Evolutionary conservation across 2,329 filamentous ascomycete species (phyloP), one percentile per base, ranked within the genome.

Genomic region (Sporothrix inflata): DNA sequence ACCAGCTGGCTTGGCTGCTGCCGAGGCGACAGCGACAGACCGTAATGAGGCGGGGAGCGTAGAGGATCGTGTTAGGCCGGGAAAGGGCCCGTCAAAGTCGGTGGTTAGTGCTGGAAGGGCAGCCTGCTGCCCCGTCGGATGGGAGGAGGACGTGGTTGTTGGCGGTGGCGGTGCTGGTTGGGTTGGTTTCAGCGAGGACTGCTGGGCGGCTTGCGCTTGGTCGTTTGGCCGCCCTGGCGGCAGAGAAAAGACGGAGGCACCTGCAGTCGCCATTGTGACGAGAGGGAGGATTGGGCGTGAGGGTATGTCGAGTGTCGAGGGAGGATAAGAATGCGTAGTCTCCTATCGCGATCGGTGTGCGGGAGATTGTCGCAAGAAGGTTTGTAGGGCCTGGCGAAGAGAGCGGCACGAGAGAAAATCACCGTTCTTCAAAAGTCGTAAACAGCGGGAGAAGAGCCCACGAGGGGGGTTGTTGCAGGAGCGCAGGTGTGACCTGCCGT

Each of bases 11-110:
- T 34, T 61, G 24, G 47, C 5, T 9, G 51, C 38, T 1, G 68
- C 38, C 12, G 63, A 16, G 11, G 63, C 2, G 19, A 42, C n/a
- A 2, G 63, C 19, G 7, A 49, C 60, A 3, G 73, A 63, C 14
- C 70, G 75, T 70, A 79, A 75, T 49, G 80, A 78, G 57, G 77
- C 74, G 14, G 83, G 84, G 5, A 81, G 77, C 40, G 83, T 84
- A 38, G 82, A 79, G 19, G 84, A 80, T 73, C 83, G 83, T 67
- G 80, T 78, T 51, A 84, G 76, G 38, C 77, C 76, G 30, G 79
- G 77, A n/a, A 73, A 71, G 3, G 76, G 76, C 40, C 74, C 71
- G 61, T 77, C 76, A 70, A 76, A 75, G 71, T 79, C 79, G 73
- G 45, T 21, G 8, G 45, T 4, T n/a, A 69, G 61, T 9, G 68